Evolutionary conservation across 2,329 filamentous ascomycete genomes (phyloP).

Genomic region (Pseudogymnoascus sp.): DNA sequence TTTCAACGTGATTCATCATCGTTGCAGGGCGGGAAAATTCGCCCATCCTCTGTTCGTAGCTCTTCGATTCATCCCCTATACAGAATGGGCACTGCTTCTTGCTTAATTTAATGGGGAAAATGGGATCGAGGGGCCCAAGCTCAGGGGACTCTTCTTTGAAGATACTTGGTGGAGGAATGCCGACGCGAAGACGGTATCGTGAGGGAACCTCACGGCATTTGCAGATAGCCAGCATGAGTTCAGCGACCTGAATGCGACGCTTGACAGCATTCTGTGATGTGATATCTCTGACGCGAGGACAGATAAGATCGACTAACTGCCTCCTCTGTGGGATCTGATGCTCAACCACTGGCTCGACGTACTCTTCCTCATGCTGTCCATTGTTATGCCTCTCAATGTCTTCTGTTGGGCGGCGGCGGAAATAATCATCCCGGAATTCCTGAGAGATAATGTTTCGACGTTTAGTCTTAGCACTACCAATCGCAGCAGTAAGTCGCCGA

Average conservation of each 20-base stretch:
- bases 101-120: too few species aligned
- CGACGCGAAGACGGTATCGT: too few species aligned
- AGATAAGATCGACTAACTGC: conserved; percentile 16
- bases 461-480: conserved; percentile 1
- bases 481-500: neutral
- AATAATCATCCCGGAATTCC: neutral
- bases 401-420: conserved; percentile 10
- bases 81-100: neutral
- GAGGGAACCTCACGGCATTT: too few species aligned
- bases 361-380: conserved; percentile 11
- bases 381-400: conserved; percentile 18
- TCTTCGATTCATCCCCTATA: conserved; percentile 15
- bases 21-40: conserved; percentile 15
- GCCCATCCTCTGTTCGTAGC: conserved; percentile 15
- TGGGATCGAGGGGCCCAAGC: too few species aligned
- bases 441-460: conserved; percentile 9
- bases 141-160: neutral
- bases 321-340: conserved; percentile 17
- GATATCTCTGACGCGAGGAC: conserved; percentile 12
- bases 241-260: neutral
- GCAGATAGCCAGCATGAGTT: too few species aligned
- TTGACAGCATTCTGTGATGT: conserved; percentile 13
- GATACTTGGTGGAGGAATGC: too few species aligned
- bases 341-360: conserved; percentile 14
- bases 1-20: conserved; percentile 18